Conservation (phyloP, 441 rosid species). For the Kokia cookei region DNA sequence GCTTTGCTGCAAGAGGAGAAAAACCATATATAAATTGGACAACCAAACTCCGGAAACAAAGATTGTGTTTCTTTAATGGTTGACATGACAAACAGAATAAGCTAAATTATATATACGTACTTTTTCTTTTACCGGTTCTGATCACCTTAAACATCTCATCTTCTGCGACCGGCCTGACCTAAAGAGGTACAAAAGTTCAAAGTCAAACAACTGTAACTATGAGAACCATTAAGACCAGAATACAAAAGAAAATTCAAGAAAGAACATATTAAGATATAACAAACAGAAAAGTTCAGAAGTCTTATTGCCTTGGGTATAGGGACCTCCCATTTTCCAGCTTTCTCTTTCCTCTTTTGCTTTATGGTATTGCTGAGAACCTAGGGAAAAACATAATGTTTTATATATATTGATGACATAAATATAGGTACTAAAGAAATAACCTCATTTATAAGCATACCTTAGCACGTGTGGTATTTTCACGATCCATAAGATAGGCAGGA, state of each 20-base stretch:
- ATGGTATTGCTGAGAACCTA: constrained; percentile 87
- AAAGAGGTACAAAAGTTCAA: constrained; percentile 9
- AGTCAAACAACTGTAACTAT: background rate
- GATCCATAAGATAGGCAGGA: constrained; percentile 93
- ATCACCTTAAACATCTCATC: constrained; percentile 94
- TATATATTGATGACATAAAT: constrained; percentile 1
- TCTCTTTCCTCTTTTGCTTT: constrained; percentile 95
- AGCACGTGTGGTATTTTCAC: constrained; percentile 78
- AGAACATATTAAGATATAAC: background rate
- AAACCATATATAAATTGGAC: background rate
- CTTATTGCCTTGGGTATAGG: constrained; percentile 76
- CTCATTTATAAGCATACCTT: constrained; percentile 37
- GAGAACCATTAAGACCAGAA: background rate
- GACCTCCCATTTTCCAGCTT: constrained; percentile 97
- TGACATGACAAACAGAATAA: background rate
- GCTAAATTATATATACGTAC: constrained; percentile 31
- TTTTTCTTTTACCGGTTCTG: constrained; percentile 75
- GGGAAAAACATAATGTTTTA: background rate
- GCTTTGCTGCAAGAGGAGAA: constrained; percentile 1
- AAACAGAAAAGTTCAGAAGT: background rate
- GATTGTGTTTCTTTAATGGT: background rate
- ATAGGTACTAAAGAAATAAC: background rate
- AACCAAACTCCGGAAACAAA: background rate
- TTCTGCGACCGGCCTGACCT: constrained; percentile 96
- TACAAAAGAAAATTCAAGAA: background rate